Conservation (phyloP, 371 early-diverging fungal species). For the Circinella minor region DNA sequence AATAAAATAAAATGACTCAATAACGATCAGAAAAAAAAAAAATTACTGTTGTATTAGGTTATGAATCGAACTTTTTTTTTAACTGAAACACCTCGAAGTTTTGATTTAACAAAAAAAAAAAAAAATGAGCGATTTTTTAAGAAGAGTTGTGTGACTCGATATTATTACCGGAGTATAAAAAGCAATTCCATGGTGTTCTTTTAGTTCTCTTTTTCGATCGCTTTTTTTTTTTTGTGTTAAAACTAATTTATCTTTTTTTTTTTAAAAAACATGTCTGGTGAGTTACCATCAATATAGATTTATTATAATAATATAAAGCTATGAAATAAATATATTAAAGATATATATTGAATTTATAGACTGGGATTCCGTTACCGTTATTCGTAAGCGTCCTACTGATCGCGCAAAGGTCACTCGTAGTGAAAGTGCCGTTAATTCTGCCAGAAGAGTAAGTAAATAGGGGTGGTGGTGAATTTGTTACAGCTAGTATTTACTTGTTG, state of each 20-base stretch:
- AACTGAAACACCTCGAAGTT: no score
- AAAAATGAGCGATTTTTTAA: no score
- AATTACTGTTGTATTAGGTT: no score
- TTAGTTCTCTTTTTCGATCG: slow-evolving; percentile 2
- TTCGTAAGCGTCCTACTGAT: slow-evolving; percentile 75
- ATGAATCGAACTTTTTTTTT: no score
- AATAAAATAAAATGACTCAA: no score
- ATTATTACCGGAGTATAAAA: no score
- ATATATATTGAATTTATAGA: slow-evolving; percentile 47
- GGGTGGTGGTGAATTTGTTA: neutral
- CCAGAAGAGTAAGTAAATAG: slow-evolving; percentile 63
- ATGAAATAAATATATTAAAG: neutral
- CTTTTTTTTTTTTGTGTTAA: neutral
- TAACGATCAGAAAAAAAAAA: no score
- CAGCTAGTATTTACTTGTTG: neutral
- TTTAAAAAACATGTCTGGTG: slow-evolving; percentile 16
- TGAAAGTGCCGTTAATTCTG: slow-evolving; percentile 78
- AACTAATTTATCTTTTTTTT: neutral
- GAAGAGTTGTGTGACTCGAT: no score
- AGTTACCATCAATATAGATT: neutral
- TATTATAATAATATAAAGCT: neutral
- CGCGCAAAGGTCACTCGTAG: slow-evolving; percentile 70
- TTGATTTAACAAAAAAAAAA: no score
- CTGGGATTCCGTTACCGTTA: slow-evolving; percentile 80
- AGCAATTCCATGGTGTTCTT: slow-evolving; percentile 1